These are phyloP conservation scores for Hibiscus tridactylites DNA, from an alignment of 345 rosid genomes.

Conservation along the genomic window DNA sequence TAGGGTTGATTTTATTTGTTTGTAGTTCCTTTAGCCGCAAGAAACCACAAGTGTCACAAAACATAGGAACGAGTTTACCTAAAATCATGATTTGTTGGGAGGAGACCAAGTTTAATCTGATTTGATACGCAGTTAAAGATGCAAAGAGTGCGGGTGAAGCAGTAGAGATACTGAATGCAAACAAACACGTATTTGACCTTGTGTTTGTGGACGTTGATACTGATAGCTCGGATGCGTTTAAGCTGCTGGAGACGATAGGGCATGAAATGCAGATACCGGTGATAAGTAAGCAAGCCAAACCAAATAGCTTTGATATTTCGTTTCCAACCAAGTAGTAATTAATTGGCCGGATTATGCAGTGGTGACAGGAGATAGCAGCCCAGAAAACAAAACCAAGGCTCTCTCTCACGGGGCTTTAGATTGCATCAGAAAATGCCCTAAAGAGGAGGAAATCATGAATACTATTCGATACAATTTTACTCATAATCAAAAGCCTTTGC, in stretches of 20 bases:
- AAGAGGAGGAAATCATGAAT: slow-evolving; percentile 26
- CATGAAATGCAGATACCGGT: slow-evolving; percentile 23
- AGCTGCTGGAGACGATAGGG: slow-evolving; percentile 20
- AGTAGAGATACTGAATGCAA: neutral
- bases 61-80: no score
- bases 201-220: neutral
- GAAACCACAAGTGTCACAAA: neutral
- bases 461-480: slow-evolving; percentile 27
- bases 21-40: neutral
- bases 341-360: slow-evolving; percentile 15
- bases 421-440: slow-evolving; percentile 33
- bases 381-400: slow-evolving; percentile 27
- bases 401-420: slow-evolving; percentile 34
- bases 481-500: neutral
- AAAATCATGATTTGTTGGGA: no score
- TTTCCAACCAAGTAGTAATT: no score
- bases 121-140: neutral
- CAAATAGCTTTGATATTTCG: neutral
- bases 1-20: neutral
- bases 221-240: slow-evolving; percentile 20
- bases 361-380: slow-evolving; percentile 32
- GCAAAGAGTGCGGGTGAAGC: neutral
- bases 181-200: neutral
- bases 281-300: slow-evolving; percentile 13
- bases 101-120: no score